A percentile compares a stretch with the other conserved stretches of the same genome.
Evolutionary conservation across 192 early-diverging fungal species (phyloP).

Genomic region (Phycomyces nitens): DNA sequence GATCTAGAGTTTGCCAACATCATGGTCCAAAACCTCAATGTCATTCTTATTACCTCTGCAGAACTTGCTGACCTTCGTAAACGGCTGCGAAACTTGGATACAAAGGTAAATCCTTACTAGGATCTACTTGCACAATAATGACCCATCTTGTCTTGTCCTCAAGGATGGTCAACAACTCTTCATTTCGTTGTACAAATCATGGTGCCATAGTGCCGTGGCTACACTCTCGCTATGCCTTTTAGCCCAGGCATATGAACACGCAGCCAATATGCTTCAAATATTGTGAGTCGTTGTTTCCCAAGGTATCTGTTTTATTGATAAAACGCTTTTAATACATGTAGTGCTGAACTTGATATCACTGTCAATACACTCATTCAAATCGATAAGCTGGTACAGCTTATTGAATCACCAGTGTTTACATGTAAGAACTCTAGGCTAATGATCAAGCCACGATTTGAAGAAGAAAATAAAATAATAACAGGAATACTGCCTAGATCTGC

Average conservation of each 20-base stretch:
- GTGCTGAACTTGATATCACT: constrained; percentile 90
- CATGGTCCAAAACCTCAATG: constrained; percentile 98
- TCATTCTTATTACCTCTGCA: constrained; percentile 92
- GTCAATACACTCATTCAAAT: constrained; percentile 93
- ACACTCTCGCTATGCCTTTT: constrained; percentile 91
- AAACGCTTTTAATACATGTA: constrained; percentile 14
- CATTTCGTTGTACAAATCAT: constrained; percentile 80
- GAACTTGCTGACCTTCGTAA: constrained; percentile 82
- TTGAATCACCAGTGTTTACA: constrained; percentile 98
- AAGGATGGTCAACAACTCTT: constrained; percentile 81
- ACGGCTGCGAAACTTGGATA: constrained; percentile 75
- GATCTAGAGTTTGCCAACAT: constrained; percentile 92
- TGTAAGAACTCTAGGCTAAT: too few relatives aligned
- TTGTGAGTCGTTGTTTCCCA: constrained; percentile 52
- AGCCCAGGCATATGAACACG: constrained; percentile 96
- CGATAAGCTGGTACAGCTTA: constrained; percentile 95
- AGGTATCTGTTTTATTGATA: background rate
- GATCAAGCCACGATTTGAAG: too few relatives aligned
- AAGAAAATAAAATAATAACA: background rate
- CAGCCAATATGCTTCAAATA: constrained; percentile 69
- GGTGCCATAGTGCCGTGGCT: constrained; percentile 96
- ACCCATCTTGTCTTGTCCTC: background rate
- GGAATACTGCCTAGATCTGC: constrained; percentile 51
- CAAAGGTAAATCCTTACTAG: constrained; percentile 32
- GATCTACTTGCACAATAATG: background rate